Conservation (phyloP, 2,329 filamentous ascomycete genomes). For the Zymoseptoria brevis region DNA sequence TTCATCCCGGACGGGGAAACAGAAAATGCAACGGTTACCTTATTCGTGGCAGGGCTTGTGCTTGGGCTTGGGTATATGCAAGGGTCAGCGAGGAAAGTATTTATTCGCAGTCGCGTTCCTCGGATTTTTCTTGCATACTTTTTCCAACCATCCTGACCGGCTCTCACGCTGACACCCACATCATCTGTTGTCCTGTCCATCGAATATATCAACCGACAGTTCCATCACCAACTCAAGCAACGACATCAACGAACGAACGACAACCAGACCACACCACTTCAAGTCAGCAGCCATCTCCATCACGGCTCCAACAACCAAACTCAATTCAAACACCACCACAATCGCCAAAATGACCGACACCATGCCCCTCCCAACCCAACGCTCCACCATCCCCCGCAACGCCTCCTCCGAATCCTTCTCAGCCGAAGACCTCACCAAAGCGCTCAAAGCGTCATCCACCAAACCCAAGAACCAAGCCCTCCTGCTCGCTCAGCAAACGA, state of each 20-base stretch:
- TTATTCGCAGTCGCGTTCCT: too few relatives aligned
- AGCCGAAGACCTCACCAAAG: conserved; percentile 27
- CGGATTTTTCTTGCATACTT: too few relatives aligned
- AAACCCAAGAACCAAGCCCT: conserved; percentile 26
- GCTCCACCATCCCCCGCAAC: conserved; percentile 26
- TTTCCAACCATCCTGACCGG: too few relatives aligned
- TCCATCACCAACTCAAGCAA: neutral
- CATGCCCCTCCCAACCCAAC: conserved; percentile 24
- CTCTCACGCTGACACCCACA: neutral
- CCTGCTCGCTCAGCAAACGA: conserved; percentile 20
- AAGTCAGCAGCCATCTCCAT: neutral
- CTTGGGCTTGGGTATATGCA: too few relatives aligned
- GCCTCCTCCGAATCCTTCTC: conserved; percentile 32
- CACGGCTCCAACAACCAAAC: neutral
- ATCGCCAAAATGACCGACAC: conserved; percentile 26
- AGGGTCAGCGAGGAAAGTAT: too few relatives aligned
- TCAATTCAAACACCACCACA: conserved; percentile 3
- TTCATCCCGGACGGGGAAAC: too few relatives aligned
- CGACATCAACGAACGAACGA: neutral
- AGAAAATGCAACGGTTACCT: too few relatives aligned
- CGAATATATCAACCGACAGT: neutral
- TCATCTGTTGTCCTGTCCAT: neutral
- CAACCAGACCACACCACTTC: neutral
- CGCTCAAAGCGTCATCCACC: conserved; percentile 26
- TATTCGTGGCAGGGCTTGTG: too few relatives aligned